Evolutionary conservation across 164 flowering plant species (phyloP).

Genomic region (Hamamelis virginiana): DNA sequence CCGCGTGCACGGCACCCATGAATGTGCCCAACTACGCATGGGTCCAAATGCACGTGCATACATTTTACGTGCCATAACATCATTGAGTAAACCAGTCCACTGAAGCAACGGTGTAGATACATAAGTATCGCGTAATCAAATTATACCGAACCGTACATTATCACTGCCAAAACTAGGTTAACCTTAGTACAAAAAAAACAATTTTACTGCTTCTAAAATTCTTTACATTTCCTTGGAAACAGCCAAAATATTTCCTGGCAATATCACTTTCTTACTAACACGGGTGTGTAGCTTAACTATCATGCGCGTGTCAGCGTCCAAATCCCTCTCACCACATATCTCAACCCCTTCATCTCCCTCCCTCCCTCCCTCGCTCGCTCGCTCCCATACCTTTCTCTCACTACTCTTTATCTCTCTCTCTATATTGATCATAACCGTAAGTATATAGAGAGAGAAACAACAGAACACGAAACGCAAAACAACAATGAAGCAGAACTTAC

Average conservation of each 20-base stretch:
- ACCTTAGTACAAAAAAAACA: too few relatives aligned
- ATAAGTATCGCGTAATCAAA: background rate
- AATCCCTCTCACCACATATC: slow-evolving; percentile 21
- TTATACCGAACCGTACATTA: background rate
- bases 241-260: too few relatives aligned
- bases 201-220: too few relatives aligned
- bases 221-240: too few relatives aligned
- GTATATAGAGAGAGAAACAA: slow-evolving; percentile 5
- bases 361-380: slow-evolving; percentile 8
- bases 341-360: slow-evolving; percentile 7
- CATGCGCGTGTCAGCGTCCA: slow-evolving; percentile 15
- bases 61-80: too few relatives aligned
- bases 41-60: background rate
- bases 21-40: background rate
- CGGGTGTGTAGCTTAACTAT: background rate
- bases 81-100: too few relatives aligned
- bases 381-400: background rate
- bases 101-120: background rate
- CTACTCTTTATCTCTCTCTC: slow-evolving; percentile 10
- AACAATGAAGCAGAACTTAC: slow-evolving; percentile 32
- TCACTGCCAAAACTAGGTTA: background rate
- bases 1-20: background rate
- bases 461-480: background rate
- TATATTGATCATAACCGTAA: background rate
- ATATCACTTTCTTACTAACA: background rate